These are phyloP conservation scores for Cyberlindnera mycetangii DNA, from an alignment of 805 yeast genomes.

Conservation along the genomic window DNA sequence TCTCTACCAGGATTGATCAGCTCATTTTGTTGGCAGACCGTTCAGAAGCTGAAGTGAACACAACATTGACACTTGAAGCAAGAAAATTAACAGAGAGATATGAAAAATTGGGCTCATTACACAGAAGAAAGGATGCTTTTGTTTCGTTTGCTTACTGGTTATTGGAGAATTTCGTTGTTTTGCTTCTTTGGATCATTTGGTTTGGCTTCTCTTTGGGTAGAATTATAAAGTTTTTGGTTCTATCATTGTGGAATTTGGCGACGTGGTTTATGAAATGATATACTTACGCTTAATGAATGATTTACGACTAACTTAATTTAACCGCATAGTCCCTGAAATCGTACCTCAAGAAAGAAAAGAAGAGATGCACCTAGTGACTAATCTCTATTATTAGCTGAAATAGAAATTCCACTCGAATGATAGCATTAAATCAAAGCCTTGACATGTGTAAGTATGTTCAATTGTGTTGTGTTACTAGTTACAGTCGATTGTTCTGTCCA, in stretches of 20 bases:
- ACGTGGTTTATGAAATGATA: constrained; percentile 17
- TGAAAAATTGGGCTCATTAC: constrained; percentile 37
- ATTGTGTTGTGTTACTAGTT: too few species aligned
- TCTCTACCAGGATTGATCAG: constrained; percentile 54
- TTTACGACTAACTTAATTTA: neutral
- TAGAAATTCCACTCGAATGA: too few species aligned
- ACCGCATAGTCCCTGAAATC: too few species aligned
- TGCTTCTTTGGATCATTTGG: constrained; percentile 55
- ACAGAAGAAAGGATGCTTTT: constrained; percentile 33
- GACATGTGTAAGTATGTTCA: too few species aligned
- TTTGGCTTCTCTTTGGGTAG: constrained; percentile 48
- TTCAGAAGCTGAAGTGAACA: constrained; percentile 69
- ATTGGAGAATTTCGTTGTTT: constrained; percentile 52
- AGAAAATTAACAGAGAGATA: constrained; percentile 49
- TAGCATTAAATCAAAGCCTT: too few species aligned
- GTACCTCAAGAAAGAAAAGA: too few species aligned
- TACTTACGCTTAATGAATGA: constrained; percentile 6
- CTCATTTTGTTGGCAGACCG: constrained; percentile 62
- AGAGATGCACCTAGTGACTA: too few species aligned
- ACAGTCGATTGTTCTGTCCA: too few species aligned
- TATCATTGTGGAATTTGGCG: constrained; percentile 15
- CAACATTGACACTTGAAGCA: constrained; percentile 62
- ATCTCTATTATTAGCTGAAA: too few species aligned
- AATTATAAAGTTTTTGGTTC: constrained; percentile 23
- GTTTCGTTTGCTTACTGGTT: constrained; percentile 39